phyloP scores from a whole-genome alignment of 2,329 filamentous ascomycete species.

The Knoxdaviesia capensis region DNA sequence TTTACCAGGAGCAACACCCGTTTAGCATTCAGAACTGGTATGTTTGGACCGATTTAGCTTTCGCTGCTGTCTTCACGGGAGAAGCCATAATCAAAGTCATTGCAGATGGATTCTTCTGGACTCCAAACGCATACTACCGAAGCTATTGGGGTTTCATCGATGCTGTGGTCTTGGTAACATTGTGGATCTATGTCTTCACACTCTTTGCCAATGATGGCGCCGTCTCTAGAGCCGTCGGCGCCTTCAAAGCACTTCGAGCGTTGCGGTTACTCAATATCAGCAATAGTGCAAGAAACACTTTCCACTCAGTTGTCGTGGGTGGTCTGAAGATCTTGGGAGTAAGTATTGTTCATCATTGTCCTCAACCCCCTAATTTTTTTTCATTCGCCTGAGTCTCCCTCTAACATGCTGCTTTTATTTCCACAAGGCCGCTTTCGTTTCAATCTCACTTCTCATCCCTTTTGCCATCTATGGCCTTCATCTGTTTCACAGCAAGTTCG shows the following conservation, averaged over 20 bases:
- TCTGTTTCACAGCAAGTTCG: conserved; percentile 68
- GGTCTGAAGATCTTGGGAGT: conserved; percentile 84
- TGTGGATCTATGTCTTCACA: conserved; percentile 88
- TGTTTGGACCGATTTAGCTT: conserved; percentile 79
- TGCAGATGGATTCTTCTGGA: conserved; percentile 90
- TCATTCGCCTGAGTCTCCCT: neutral
- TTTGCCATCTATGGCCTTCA: conserved; percentile 95
- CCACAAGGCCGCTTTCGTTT: conserved; percentile 61
- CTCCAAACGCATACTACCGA: conserved; percentile 89
- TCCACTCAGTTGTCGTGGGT: conserved; percentile 87
- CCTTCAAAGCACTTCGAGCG: conserved; percentile 90
- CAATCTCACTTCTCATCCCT: conserved; percentile 79
- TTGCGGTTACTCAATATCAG: conserved; percentile 85
- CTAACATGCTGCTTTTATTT: too few species aligned
- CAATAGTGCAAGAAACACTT: conserved; percentile 86
- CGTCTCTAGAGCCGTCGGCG: conserved; percentile 77
- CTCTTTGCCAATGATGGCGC: conserved; percentile 64
- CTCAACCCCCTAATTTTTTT: neutral
- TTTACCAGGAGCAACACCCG: conserved; percentile 47
- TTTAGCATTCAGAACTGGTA: conserved; percentile 69
- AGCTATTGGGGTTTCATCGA: conserved; percentile 97
- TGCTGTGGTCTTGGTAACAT: conserved; percentile 69
- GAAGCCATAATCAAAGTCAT: conserved; percentile 86
- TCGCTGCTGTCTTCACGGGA: conserved; percentile 66
- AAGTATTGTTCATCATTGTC: conserved; percentile 13